phyloP scores from a whole-genome alignment of 2,329 filamentous ascomycete genomes.

The Zasmidium cellare region DNA sequence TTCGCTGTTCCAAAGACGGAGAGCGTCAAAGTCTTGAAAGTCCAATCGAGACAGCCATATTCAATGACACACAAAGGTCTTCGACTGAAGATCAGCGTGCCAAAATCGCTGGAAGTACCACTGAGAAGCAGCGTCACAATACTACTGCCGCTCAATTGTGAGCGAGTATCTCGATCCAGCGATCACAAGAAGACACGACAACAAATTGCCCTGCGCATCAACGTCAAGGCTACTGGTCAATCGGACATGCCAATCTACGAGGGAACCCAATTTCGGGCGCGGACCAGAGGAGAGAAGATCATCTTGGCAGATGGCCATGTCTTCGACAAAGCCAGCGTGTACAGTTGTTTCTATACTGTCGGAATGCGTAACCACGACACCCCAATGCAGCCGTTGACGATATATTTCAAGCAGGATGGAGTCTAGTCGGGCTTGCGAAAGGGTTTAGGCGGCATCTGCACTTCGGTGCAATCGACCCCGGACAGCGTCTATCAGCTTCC shows the following conservation, averaged over 20 bases:
- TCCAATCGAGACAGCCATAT: not conserved
- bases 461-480: not conserved
- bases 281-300: not conserved
- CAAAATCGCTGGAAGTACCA: constrained; percentile 3
- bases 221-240: constrained; percentile 1
- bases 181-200: not conserved
- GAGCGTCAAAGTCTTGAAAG: not conserved
- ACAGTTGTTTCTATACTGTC: constrained; percentile 3
- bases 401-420: constrained; percentile 3
- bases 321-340: constrained; percentile 4
- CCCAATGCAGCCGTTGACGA: not conserved
- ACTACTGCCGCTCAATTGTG: constrained; percentile 5
- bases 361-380: constrained; percentile 1
- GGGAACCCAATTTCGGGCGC: not conserved
- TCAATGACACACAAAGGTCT: constrained; percentile 9
- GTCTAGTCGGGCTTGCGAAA: not conserved
- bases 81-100: not conserved
- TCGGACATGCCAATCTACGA: constrained; percentile 4
- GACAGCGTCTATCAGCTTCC: not conserved
- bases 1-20: not conserved
- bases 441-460: not conserved
- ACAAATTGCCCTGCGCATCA: constrained; percentile 6
- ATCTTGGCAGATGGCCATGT: not conserved
- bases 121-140: not conserved
- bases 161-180: not conserved